Conservation (phyloP, 2,329 filamentous ascomycete genomes). For the Pseudogymnoascus sp. region DNA sequence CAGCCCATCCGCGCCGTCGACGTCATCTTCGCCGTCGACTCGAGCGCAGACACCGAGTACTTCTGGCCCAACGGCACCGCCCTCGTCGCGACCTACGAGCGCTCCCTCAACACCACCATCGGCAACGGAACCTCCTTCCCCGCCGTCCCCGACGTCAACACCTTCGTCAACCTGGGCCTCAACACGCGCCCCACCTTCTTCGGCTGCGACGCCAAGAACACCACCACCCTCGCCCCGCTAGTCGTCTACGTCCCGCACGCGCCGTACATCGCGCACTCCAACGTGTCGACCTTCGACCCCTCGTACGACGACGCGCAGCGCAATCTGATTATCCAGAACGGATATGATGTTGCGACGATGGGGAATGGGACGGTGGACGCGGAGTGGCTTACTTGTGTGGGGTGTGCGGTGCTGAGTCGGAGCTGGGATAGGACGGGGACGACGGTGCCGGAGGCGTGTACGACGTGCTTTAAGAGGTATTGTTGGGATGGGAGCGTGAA, state of each 20-base stretch:
- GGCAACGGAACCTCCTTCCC: conserved; percentile 67
- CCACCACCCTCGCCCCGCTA: conserved; percentile 52
- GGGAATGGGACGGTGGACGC: conserved; percentile 69
- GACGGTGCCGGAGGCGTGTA: conserved; percentile 62
- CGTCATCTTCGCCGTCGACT: conserved; percentile 74
- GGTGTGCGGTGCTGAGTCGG: conserved; percentile 75
- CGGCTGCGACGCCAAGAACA: conserved; percentile 63
- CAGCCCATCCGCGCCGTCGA: conserved; percentile 66
- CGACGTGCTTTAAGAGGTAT: conserved; percentile 68
- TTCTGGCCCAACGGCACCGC: conserved; percentile 73
- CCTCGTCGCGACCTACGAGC: conserved; percentile 65
- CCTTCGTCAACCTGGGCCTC: conserved; percentile 69
- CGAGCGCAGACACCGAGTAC: conserved; percentile 61
- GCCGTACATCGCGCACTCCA: conserved; percentile 69
- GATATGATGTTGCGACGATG: conserved; percentile 74
- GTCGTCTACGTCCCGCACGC: conserved; percentile 84
- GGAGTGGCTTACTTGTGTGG: conserved; percentile 76
- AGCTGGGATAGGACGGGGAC: conserved; percentile 66
- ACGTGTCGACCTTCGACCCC: conserved; percentile 70
- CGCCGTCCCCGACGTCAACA: conserved; percentile 63
- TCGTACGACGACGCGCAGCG: conserved; percentile 59
- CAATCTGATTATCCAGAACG: conserved; percentile 77
- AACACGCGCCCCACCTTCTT: conserved; percentile 74
- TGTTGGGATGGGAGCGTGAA: conserved; percentile 73
- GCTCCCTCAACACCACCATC: conserved; percentile 49